Conservation (phyloP, 169 alveolate genomes). For the Pseudocohnilembus persalinus region DNA sequence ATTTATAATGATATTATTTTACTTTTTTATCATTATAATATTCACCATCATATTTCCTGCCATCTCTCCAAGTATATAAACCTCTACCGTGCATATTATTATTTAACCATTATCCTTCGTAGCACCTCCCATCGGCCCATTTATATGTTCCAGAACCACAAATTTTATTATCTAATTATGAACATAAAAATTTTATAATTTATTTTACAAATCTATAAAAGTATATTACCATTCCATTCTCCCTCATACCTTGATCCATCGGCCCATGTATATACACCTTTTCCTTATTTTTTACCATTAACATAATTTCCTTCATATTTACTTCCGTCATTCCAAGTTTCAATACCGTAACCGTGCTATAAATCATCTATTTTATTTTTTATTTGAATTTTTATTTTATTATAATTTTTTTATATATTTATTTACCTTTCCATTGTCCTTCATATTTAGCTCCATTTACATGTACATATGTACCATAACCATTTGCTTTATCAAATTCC, state of each 20-base stretch:
- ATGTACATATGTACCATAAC: constrained; percentile 60
- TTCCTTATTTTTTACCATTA: constrained; percentile 67
- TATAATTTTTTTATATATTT: too few species aligned
- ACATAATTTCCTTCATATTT: constrained; percentile 64
- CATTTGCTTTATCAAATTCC: constrained; percentile 61
- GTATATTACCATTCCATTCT: constrained; percentile 63
- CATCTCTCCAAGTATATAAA: constrained; percentile 74
- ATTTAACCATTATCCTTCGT: constrained; percentile 44
- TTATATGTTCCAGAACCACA: constrained; percentile 46
- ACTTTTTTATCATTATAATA: constrained; percentile 59
- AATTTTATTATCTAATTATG: constrained; percentile 4
- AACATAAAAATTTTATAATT: neutral
- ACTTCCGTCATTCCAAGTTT: constrained; percentile 84
- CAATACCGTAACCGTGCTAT: constrained; percentile 79
- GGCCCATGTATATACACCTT: constrained; percentile 66
- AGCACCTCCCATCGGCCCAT: constrained; percentile 64
- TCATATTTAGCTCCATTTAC: constrained; percentile 62
- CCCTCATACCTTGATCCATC: constrained; percentile 74
- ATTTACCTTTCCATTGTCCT: constrained; percentile 47
- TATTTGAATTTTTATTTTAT: too few species aligned
- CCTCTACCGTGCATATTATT: constrained; percentile 73
- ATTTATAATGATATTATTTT: neutral
- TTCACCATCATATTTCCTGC: constrained; percentile 89
- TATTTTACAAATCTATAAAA: neutral
- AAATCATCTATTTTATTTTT: constrained; percentile 66